Evolutionary conservation across 2,329 filamentous ascomycete species (phyloP).

Genomic region (Sporothrix luriei): DNA sequence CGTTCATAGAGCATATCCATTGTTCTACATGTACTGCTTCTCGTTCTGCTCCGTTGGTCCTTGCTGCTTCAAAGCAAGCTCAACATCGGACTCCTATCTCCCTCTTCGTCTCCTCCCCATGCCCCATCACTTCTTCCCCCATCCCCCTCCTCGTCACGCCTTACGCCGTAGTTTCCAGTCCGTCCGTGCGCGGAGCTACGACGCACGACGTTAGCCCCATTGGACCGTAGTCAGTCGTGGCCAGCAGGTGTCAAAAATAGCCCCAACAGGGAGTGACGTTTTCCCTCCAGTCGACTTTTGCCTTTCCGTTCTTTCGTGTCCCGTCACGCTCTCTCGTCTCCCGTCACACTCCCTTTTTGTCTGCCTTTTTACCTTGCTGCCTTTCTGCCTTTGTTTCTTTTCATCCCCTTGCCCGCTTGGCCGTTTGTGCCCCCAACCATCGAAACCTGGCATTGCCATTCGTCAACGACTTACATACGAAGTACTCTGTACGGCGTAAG

Average conservation of each 20-base stretch:
- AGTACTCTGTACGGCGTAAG: too few species aligned
- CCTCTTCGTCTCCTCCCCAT: not conserved
- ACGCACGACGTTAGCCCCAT: constrained; percentile 24
- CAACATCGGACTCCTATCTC: not conserved
- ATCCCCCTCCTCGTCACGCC: not conserved
- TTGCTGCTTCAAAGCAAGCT: too few species aligned
- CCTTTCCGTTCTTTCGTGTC: not conserved
- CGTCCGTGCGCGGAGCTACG: constrained; percentile 25
- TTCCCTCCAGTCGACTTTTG: not conserved
- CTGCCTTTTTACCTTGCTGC: not conserved
- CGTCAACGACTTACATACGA: not conserved
- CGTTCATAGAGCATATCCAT: too few species aligned
- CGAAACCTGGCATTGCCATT: not conserved
- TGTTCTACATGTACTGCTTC: too few species aligned
- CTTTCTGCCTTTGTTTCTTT: not conserved
- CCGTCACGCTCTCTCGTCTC: too few species aligned
- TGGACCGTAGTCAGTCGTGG: not conserved
- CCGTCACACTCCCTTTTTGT: not conserved
- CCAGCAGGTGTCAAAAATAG: not conserved
- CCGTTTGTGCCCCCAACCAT: constrained; percentile 10
- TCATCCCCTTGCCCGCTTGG: not conserved
- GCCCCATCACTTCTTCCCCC: not conserved
- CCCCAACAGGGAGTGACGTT: not conserved
- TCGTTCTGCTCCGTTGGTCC: too few species aligned
- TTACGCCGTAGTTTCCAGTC: constrained; percentile 16